These are phyloP conservation scores for Pythium monospermum DNA, from an alignment of 352 stramenopile genomes.

Conservation along the genomic window DNA sequence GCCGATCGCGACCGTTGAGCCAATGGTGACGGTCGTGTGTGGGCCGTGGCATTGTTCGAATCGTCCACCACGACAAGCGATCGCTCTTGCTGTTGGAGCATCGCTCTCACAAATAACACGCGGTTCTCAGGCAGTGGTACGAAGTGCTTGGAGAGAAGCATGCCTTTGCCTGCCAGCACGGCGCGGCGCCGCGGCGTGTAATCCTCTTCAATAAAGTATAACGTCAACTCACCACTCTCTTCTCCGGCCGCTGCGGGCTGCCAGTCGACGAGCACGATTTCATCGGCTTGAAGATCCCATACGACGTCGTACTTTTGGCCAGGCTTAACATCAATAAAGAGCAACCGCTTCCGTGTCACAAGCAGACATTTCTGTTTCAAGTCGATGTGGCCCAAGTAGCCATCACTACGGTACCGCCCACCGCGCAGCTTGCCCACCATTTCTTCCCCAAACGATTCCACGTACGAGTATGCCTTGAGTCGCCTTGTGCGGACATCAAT, in stretches of 20 bases:
- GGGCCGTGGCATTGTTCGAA: slow-evolving; percentile 18
- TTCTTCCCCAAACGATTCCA: slow-evolving; percentile 85
- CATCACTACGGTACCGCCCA: slow-evolving; percentile 68
- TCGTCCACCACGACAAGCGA: slow-evolving; percentile 67
- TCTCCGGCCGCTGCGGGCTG: slow-evolving; percentile 13
- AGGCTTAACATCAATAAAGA: slow-evolving; percentile 70
- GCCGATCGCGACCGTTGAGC: slow-evolving; percentile 35
- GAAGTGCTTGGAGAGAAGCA: slow-evolving; percentile 76
- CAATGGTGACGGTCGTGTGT: slow-evolving; percentile 15
- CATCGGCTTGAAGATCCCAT: slow-evolving; percentile 76
- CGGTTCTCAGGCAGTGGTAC: slow-evolving; percentile 70
- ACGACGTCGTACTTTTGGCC: slow-evolving; percentile 68
- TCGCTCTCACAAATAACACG: slow-evolving; percentile 75
- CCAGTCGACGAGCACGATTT: slow-evolving; percentile 78
- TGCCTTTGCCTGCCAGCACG: slow-evolving; percentile 37
- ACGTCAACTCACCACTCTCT: slow-evolving; percentile 22
- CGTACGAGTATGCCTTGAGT: slow-evolving; percentile 84
- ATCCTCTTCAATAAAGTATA: slow-evolving; percentile 78
- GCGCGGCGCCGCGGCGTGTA: slow-evolving; percentile 42
- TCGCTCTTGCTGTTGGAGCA: slow-evolving; percentile 83
- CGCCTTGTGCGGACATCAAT: slow-evolving; percentile 76
- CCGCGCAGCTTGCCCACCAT: slow-evolving; percentile 77
- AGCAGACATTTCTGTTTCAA: slow-evolving; percentile 82
- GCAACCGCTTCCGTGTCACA: slow-evolving; percentile 77
- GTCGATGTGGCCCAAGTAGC: slow-evolving; percentile 79